Conservation (phyloP, 345 rosid genomes). For the Theobroma cacao region DNA sequence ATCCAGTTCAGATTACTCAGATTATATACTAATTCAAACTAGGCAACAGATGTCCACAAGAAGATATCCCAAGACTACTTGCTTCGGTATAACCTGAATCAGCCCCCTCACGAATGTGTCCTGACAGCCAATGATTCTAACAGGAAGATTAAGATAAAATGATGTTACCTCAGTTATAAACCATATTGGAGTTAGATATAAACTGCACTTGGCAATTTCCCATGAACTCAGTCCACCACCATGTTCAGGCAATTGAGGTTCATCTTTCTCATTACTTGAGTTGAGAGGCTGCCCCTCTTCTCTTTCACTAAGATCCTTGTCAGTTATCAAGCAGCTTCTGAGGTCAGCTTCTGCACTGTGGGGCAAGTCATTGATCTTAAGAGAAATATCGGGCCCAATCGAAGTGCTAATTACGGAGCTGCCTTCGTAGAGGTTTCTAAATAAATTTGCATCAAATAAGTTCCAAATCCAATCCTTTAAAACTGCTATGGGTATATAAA, state of each 20-base stretch:
- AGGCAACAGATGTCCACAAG: neutral
- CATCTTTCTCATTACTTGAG: conserved; percentile 28
- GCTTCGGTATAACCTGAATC: neutral
- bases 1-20: neutral
- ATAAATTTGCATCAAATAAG: conserved; percentile 10
- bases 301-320: conserved; percentile 38
- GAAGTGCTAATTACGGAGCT: conserved; percentile 19
- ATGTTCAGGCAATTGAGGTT: conserved; percentile 18
- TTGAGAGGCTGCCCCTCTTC: conserved; percentile 48
- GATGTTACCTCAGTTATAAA: conserved; percentile 53
- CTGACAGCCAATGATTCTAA: neutral
- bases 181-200: conserved; percentile 68
- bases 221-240: conserved; percentile 26
- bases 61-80: neutral
- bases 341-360: conserved; percentile 19
- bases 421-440: conserved; percentile 9
- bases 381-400: conserved; percentile 40
- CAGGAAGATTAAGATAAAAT: neutral
- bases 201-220: conserved; percentile 46
- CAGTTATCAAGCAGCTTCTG: conserved; percentile 20
- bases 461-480: conserved; percentile 45
- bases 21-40: neutral
- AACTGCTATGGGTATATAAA: conserved; percentile 47
- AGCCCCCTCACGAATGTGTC: neutral
- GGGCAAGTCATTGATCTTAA: conserved; percentile 29